Base-by-base conservation (phyloP, 345 rosid genomes). In the Euphorbia pulcherrima region DNA sequence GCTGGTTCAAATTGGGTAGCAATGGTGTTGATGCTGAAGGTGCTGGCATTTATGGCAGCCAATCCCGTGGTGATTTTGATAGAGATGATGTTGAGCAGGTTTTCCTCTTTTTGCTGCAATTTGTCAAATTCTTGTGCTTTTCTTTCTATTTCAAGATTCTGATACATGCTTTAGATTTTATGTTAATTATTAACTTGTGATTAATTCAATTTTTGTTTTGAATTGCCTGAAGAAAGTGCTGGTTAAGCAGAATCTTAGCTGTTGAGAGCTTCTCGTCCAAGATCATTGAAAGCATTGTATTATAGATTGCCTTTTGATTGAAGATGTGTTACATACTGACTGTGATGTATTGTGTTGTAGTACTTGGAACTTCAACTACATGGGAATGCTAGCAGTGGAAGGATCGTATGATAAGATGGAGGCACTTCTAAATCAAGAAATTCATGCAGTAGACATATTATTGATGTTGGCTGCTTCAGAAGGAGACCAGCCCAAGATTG, bases 11-110 rank as follows among this genome's bases (percentile, higher is more conserved):
- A 84, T 88, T 92, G 69, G 97, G 97, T 44, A 86, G 87, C 73
- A 86, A 77, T 74, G 98, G 97, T 23, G 92, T 88, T n/a, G 97
- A 92, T 72, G 94, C 98, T 59, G 92, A 90, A 77, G 87, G 88
- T 66, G 97, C 98, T 64, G 98, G 98, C 46, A 88, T 90, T 72
- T 93, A 93, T 78, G 96, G 97, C 6, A 88, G 97, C 73, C 98
- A 93, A 44, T 62, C 82, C 13, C 83, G 98, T 27, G 97, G 87
- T 67, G 98, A 93, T 73, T 93, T 90, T 68, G 96, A 90, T 66
- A 85, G 87, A 83, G 98, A 93, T 77, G 97, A 93, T 64, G 96
- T 93, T n/a, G 98, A 93, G 72, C 97, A 93, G 98, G 98, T 92
- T 56, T 18, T 70, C 58, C 23, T 44, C 17, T 12, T 4, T 12